Base-by-base conservation (phyloP, 129 eudicot species). In the Flaveria robusta region DNA sequence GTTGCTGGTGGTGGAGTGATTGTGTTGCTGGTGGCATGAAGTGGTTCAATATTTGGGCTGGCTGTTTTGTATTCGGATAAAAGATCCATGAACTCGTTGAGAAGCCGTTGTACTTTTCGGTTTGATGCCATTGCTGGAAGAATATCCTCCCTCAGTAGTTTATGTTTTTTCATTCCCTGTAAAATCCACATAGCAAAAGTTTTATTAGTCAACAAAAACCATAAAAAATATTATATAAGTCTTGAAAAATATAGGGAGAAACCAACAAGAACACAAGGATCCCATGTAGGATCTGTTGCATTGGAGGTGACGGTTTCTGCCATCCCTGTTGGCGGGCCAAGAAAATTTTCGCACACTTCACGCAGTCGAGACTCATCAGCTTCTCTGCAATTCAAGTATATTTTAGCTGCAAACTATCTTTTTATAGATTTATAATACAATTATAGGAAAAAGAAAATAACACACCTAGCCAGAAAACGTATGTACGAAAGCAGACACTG, bases 71-170 rank as follows among this genome's bases (percentile, higher is more conserved):
- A 89, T 77, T 95, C 99, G 1, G 96, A 95, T 3, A 91, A 83
- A 71, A 91, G 95, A 81, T 89, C 96, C 94, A 95, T 89, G 75
- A 89, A 95, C 84, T 95, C 99, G 23, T 91, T 91, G 1, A 95
- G 95, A 78, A 95, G 78, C 54, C 99, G 81, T 47, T 95, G 99
- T 1, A 95, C 96, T 85, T 95, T 91, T 34, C 97, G 79, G 81
- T 95, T 95, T 5, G 99, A 95, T 6, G 99, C 99, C 95, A 95
- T 81, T 71, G 99, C 99, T 9, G 99, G 97, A 83, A 95, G 99
- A 79, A 95, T 89, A 76, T 95, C 99, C 80, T 95, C 95, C 46
- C 89, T 88, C 12, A 95, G 83, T 52, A 95, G 90, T 81, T 89
- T 91, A 75, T 91, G 99, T 58, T 95, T 95, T 59, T 85, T 84